Base-by-base conservation (phyloP, 1,139 yeast species). In the Blastobotrys proliferans region DNA sequence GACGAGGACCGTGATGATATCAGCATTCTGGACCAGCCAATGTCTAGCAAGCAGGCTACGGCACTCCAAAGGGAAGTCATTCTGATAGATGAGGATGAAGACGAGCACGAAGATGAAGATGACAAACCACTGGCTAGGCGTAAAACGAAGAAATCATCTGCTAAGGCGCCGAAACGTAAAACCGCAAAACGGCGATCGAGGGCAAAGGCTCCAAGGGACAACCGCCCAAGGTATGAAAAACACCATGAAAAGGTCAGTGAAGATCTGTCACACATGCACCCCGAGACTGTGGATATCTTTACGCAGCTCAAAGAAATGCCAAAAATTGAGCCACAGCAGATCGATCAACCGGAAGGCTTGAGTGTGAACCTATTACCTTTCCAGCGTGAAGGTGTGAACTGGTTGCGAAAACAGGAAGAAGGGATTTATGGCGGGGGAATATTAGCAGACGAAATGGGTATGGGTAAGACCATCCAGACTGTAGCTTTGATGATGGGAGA, bases 361-460 rank as follows among this genome's bases (percentile, higher is more conserved):
- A 75, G 76, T 0, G 73, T 88, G 36, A 73, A 73, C 30, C 66
- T 92, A 33, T 68, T 92, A 33, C 97, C 97, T 0, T 92, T 94
- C 63, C 99, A 92, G 64, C 70, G 78, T 13, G 99, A 92, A 67
- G 98, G 98, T 20, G 70, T 92, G 40, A 77, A 84, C 57, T 92
- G 99, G 99, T 72, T 92, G 46, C 55, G 77, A 16, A 73, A 77
- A 42, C 97, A 92, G 64, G 98, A 92, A 61, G 78, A 78, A 26
- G 75, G 88, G 17, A 74, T 72, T 37, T 92, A 84, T 61, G 72
- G 75, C 14, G 97, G 98, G 19, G 98, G 98, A 3, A 81, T 92
- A n/a, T 68, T 92, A 39, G 98, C 98, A 2, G 99, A 92, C 67
- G 99, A 92, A 64, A 92, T 92, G 98, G 98, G 98, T 38, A 90